A percentile compares a stretch with the other conserved stretches of the same genome.
Conservation (phyloP, 345 rosid species). For the Euphorbia pulcherrima region DNA sequence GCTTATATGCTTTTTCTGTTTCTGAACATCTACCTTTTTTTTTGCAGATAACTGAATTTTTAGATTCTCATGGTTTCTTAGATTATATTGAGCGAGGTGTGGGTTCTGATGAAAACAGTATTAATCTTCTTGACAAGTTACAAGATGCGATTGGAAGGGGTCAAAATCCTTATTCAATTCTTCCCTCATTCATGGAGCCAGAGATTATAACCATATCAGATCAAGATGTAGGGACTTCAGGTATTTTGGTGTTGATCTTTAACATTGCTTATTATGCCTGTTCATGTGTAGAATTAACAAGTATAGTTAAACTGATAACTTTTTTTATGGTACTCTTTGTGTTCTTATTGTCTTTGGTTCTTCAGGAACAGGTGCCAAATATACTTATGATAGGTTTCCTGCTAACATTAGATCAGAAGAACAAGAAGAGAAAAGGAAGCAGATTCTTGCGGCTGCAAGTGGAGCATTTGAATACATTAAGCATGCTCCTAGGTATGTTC, state of each 20-base stretch:
- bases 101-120: slow-evolving; percentile 60
- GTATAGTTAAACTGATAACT: neutral
- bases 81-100: slow-evolving; percentile 84
- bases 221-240: slow-evolving; percentile 64
- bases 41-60: slow-evolving; percentile 70
- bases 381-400: slow-evolving; percentile 95
- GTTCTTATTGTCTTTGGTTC: slow-evolving; percentile 21
- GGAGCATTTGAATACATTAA: slow-evolving; percentile 82
- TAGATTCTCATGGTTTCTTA: slow-evolving; percentile 83
- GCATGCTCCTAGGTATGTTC: slow-evolving; percentile 63
- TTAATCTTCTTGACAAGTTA: slow-evolving; percentile 84
- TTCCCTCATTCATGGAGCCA: slow-evolving; percentile 66
- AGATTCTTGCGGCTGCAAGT: slow-evolving; percentile 82
- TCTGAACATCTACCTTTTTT: neutral
- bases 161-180: slow-evolving; percentile 76
- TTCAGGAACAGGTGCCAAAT: slow-evolving; percentile 79
- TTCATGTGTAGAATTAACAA: neutral
- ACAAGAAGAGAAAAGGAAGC: slow-evolving; percentile 90
- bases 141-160: slow-evolving; percentile 98
- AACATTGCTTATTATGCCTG: neutral
- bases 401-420: slow-evolving; percentile 80
- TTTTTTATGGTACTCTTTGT: neutral
- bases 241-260: slow-evolving; percentile 31
- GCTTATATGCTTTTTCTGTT: neutral
- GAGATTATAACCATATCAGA: slow-evolving; percentile 92